Base-by-base conservation (phyloP, 1,139 yeast species). In the Zygosaccharomyces sapae region DNA sequence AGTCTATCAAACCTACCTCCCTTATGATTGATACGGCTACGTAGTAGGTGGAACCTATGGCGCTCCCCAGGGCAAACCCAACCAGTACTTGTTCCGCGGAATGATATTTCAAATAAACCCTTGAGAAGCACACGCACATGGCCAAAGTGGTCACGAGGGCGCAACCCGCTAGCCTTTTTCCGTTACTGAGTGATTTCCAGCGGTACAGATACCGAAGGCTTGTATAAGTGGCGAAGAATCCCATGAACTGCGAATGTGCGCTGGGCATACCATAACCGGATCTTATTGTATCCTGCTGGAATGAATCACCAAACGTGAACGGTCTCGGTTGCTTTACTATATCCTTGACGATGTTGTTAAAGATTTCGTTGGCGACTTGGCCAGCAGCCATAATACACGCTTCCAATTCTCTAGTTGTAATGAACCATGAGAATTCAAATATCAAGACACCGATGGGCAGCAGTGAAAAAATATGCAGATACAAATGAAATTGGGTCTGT, bases 191-290 rank as follows among this genome's bases (percentile, higher is more conserved):
- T 16, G 69, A 67, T 51, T 47, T 61, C 77, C 69, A 77, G 50
- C 72, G 74, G 33, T 71, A 64, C 51, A 69, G 56, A 50, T 77
- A 56, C 61, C 77, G 73, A 54, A 87, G 72, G 6, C 75, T 63
- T 48, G 80, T 72, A 65, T 87, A 89, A 3, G 81, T 75, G 12
- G 83, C 78, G 58, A 85, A 82, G 66, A 82, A 92, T 1, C 95
- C 94, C 89, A 89, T 86, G 67, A 90, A 92, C 68, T 92, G 98
- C 0, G 96, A 81, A 66, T 92, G 98, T 1, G 97, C 96, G 47
- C 92, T 82, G 0, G 98, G 98, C 97, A 92, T 90, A 0, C 98
- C 98, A 65, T 84, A 88, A 1, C 87, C 85, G 45, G 81, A 66
- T 56, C 76, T 53, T 19, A 72, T 38, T 60, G 74, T 68, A 67